Base-by-base conservation (phyloP, 768 basidiomycete species). In the Serendipita indica region DNA sequence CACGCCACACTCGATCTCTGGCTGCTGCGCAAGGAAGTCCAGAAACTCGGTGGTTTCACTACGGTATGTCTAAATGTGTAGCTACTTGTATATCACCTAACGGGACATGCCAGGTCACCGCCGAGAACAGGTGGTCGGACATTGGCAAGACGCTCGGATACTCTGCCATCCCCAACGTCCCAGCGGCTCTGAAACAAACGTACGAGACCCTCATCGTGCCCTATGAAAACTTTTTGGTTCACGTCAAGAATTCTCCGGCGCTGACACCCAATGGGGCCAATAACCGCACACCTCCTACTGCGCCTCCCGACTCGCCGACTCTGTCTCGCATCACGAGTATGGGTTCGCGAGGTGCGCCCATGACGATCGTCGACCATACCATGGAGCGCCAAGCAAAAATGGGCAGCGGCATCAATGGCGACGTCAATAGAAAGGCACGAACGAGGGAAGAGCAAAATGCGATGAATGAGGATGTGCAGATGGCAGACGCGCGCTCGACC, bases 1-100 rank as follows among this genome's bases (percentile, higher is more conserved):
- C 83, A 89, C 70, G 88, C 89, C 67, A 79, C 90, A 1, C 74
- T 99, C 57, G 96, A 99, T 74, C 75, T 99, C 16, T 98, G 91
- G 89, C 78, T 85, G 60, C 73, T 99, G 62, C 77, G 92, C 60
- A 94, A 89, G 70, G 92, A 94, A 69, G 94, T 97, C 27, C 82
- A 86, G 49, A 83, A 83, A 63, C 69, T 86, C 37, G 96, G 94
- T 60, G 94, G 96, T 34, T 88, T 85, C 67, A 85, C 90, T 45
- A 79, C 77, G 60, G 93, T 94, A 74, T 70, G 79, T 70, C 58
- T 60, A 33, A n/a, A 57, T 63, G 63, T 61, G 62, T 65, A 63
- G 58, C 62, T 60, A 37, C 33, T 34, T 58, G 62, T 67, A 33
- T 33, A 57, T 34, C 14, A 27, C 13, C 33, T 14, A 14, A 62